Conservation (phyloP, 345 rosid species). For the Arabis hirsuta region DNA sequence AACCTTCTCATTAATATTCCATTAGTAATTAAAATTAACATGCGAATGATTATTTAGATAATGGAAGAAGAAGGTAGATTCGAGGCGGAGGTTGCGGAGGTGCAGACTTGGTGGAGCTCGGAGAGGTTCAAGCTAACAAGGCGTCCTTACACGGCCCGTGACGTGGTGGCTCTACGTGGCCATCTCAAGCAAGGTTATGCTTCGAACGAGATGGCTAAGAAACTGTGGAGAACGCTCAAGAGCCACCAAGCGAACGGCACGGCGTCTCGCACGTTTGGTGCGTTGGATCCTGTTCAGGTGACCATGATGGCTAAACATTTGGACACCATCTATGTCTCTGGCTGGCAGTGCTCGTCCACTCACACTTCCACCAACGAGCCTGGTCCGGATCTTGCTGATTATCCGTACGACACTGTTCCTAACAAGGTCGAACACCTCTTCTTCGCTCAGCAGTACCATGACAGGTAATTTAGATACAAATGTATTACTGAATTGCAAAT, state of each 20-base stretch:
- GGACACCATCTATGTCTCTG: constrained; percentile 89
- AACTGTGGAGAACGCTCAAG: constrained; percentile 90
- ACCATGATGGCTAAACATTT: constrained; percentile 97
- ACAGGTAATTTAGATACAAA: constrained; percentile 40
- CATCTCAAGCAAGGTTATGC: constrained; percentile 78
- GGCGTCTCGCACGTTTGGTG: constrained; percentile 91
- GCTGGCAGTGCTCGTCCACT: constrained; percentile 99
- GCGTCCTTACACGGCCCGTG: constrained; percentile 83
- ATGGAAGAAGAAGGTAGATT: constrained; percentile 94
- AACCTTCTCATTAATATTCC: not conserved
- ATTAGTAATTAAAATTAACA: not conserved
- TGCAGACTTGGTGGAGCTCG: constrained; percentile 95
- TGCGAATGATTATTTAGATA: constrained; percentile 48
- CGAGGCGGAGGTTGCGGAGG: constrained; percentile 90
- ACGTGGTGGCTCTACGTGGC: constrained; percentile 87
- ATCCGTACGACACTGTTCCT: constrained; percentile 93
- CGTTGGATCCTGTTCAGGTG: constrained; percentile 93
- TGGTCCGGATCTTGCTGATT: constrained; percentile 97
- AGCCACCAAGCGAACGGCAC: constrained; percentile 88
- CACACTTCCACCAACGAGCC: constrained; percentile 92
- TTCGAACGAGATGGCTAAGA: constrained; percentile 88
- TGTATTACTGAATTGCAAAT: not conserved
- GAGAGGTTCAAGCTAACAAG: constrained; percentile 95
- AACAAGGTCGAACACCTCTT: constrained; percentile 95
- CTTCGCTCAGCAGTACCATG: constrained; percentile 94